Evolutionary conservation across 1,139 yeast species (phyloP).

Genomic region (Yamadazyma aaseri): DNA sequence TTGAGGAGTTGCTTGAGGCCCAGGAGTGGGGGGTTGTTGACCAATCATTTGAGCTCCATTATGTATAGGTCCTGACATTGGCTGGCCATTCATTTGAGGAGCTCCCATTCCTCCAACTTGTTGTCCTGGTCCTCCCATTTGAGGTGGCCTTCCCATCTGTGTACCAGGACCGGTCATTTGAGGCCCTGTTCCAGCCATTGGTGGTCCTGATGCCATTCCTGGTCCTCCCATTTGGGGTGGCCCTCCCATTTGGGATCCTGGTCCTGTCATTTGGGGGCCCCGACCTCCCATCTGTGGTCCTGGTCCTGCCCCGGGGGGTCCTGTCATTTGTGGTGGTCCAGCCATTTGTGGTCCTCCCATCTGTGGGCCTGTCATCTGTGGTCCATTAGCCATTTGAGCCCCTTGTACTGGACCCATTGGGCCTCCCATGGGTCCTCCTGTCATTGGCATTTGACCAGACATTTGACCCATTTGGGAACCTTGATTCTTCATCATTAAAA

Average conservation of each 20-base stretch:
- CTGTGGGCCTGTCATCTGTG: constrained; percentile 1
- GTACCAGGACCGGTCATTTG: constrained; percentile 1
- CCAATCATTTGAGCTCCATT: background rate
- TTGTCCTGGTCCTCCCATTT: constrained; percentile 1
- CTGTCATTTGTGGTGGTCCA: constrained; percentile 1
- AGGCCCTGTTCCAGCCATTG: constrained; percentile 1
- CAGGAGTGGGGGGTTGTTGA: constrained; percentile 2
- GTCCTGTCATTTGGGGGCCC: constrained; percentile 1
- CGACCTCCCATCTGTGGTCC: constrained; percentile 1
- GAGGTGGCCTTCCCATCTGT: constrained; percentile 1
- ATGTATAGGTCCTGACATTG: background rate
- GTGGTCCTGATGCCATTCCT: background rate
- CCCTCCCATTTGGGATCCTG: background rate
- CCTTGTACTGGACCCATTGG: background rate
- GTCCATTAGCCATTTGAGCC: too few species aligned
- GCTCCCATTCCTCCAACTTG: background rate
- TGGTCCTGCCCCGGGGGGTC: background rate
- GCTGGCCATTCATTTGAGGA: background rate
- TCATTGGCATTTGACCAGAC: constrained; percentile 14
- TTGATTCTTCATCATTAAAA: constrained; percentile 24
- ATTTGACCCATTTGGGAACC: constrained; percentile 7
- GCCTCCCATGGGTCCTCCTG: constrained; percentile 11
- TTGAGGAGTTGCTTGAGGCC: constrained; percentile 5
- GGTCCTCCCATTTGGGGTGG: constrained; percentile 1
- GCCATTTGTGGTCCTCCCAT: background rate